Conservation (phyloP, 306 rosid species). For the Castanopsis chinensis region DNA sequence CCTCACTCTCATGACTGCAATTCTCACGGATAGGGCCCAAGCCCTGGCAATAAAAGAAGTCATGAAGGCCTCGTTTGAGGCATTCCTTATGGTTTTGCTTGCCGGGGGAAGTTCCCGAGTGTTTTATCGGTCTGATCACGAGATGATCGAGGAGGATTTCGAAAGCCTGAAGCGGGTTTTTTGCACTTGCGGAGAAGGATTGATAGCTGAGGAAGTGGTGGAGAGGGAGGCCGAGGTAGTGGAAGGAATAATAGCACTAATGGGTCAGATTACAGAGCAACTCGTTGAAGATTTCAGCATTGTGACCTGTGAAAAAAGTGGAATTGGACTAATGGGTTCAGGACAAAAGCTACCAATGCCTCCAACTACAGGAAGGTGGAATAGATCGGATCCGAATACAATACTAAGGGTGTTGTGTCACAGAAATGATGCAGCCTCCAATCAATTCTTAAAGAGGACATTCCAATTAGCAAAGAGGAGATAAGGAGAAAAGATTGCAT, state of each 20-base stretch:
- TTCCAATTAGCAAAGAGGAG: slow-evolving; percentile 86
- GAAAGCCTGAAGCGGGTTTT: slow-evolving; percentile 65
- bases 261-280: slow-evolving; percentile 76
- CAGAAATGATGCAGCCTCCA: slow-evolving; percentile 70
- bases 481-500: slow-evolving; percentile 21
- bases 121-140: slow-evolving; percentile 52
- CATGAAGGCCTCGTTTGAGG: slow-evolving; percentile 84
- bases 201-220: slow-evolving; percentile 65
- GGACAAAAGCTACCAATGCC: slow-evolving; percentile 81
- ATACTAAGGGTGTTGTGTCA: slow-evolving; percentile 83
- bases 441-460: slow-evolving; percentile 73
- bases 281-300: slow-evolving; percentile 81
- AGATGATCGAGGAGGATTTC: slow-evolving; percentile 71
- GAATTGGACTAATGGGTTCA: slow-evolving; percentile 55
- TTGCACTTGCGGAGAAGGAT: slow-evolving; percentile 76
- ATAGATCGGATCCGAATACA: slow-evolving; percentile 81
- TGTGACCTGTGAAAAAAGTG: slow-evolving; percentile 69
- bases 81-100: slow-evolving; percentile 82
- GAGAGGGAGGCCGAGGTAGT: slow-evolving; percentile 72
- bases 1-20: slow-evolving; percentile 59
- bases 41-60: slow-evolving; percentile 80
- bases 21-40: slow-evolving; percentile 71
- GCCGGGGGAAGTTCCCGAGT: slow-evolving; percentile 82
- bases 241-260: slow-evolving; percentile 67
- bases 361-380: slow-evolving; percentile 91